Percentiles rank a stretch among this genome's conserved stretches.
Evolutionary conservation across 2,329 filamentous ascomycete genomes (phyloP).

Genomic region (Stagonosporopsis cucurbitacearum): DNA sequence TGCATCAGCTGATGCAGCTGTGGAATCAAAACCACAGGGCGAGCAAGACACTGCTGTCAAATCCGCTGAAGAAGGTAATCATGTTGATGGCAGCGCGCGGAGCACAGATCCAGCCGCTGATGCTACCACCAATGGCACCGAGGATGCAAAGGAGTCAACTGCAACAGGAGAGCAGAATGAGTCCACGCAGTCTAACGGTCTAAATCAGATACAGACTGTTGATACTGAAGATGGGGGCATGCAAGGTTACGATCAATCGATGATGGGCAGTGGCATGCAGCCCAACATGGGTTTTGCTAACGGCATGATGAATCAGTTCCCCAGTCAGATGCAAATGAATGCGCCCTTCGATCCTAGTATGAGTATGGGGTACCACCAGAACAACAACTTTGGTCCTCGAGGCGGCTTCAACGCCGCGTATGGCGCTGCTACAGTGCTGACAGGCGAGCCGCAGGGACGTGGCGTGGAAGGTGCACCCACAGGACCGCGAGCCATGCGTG

Average conservation of each 20-base stretch:
- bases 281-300: conserved; percentile 29
- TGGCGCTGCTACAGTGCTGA: conserved; percentile 47
- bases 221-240: conserved; percentile 37
- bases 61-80: conserved; percentile 42
- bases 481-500: conserved; percentile 92
- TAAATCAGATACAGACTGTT: conserved; percentile 46
- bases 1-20: conserved; percentile 40
- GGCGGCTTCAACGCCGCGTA: conserved; percentile 53
- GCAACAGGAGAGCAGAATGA: conserved; percentile 26
- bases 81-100: conserved; percentile 12
- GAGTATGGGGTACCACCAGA: conserved; percentile 47
- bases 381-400: conserved; percentile 52
- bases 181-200: conserved; percentile 24
- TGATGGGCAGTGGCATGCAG: conserved; percentile 41
- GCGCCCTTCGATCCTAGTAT: conserved; percentile 48
- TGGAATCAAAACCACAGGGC: conserved; percentile 41
- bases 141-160: conserved; percentile 22
- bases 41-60: conserved; percentile 32
- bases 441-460: conserved; percentile 57
- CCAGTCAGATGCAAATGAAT: conserved; percentile 60
- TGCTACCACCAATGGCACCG: conserved; percentile 11
- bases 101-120: conserved; percentile 14
- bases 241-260: conserved; percentile 32
- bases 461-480: conserved; percentile 77
- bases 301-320: conserved; percentile 54